Evolutionary conservation across 192 early-diverging fungal species (phyloP), one percentile per base, ranked within the genome.

Genomic region (Coemansia sp.): DNA sequence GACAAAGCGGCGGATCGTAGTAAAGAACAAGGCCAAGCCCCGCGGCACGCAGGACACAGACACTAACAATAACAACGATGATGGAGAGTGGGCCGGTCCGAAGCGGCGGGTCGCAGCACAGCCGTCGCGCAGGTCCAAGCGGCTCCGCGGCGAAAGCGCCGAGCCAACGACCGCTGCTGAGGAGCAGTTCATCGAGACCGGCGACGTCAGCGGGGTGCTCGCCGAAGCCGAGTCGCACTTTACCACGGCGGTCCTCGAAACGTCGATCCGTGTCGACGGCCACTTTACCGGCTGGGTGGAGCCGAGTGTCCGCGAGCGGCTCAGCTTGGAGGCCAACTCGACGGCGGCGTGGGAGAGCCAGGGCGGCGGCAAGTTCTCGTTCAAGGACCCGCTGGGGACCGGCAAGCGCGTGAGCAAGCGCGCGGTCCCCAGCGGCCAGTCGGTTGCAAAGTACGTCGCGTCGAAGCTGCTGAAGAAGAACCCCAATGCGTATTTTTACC

Each of bases 401-500:
- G 75, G 83, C 25, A 82, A 83, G 28, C 60, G 60, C 44, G 16
- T 73, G 5, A 58, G 18, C 8, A 78, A 73, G 59, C 48, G 51
- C 16, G 21, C 61, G 25, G 54, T 69, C 1, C 70, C 71, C 1
- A 44, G 50, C 5, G 73, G 73, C n/a, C 73, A 74, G 52, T 81
- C 80, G 27, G 47, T 67, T 21, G 80, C 80, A 18, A 71, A 65
- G 31, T 81, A 47, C 25, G 71, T 85, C 8, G 80, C 89, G 6
- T 85, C 85, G 19, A 82, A 83, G 64, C 58, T 88, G 65, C 81
- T 87, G 53, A 84, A 85, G 57, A 89, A 91, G 67, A 89, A 89
- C 49, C 89, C 87, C 5, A 91, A 89, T 58, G 83, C 84, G 14
- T 91, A 86, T 44, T 91, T 91, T 58, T 91, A 91, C 69, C 67